phyloP scores from a whole-genome alignment of 2,329 filamentous ascomycete genomes.

The Aspergillus texensis region DNA sequence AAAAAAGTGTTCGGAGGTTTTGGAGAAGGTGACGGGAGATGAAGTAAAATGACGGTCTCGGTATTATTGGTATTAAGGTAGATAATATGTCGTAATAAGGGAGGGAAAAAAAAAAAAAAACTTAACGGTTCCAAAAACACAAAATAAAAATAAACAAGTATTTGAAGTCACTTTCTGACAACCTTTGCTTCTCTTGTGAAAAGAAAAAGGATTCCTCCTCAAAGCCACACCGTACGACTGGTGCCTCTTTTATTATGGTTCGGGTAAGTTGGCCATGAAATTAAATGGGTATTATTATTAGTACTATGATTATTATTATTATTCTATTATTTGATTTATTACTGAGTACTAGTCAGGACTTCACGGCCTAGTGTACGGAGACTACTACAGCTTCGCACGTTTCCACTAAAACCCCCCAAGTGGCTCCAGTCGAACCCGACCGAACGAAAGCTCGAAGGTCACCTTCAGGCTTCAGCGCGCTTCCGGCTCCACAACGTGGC shows the following conservation, averaged over 20 bases:
- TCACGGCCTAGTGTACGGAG: constrained; percentile 1
- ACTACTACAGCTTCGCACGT: constrained; percentile 20
- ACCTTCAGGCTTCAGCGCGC: constrained; percentile 26
- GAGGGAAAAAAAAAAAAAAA: neutral
- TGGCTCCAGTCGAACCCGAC: constrained; percentile 28
- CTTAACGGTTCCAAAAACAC: neutral
- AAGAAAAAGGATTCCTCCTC: neutral
- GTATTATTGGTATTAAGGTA: neutral
- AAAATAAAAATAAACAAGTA: neutral
- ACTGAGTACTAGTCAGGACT: constrained; percentile 13
- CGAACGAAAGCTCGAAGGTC: constrained; percentile 34
- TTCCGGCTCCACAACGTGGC: constrained; percentile 36
- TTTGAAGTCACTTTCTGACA: neutral
- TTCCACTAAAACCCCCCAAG: constrained; percentile 17
- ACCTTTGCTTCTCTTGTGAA: neutral
- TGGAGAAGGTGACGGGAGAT: constrained; percentile 2
- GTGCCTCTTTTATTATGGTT: neutral
- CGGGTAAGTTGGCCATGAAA: neutral
- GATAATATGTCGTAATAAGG: neutral
- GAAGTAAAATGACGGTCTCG: neutral
- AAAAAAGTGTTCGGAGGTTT: constrained; percentile 9
- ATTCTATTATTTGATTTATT: neutral
- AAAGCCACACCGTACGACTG: neutral
- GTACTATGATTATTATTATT: neutral
- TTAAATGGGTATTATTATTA: neutral